Conservation (phyloP, 2,329 filamentous ascomycete genomes). For the Geosmithia flava region DNA sequence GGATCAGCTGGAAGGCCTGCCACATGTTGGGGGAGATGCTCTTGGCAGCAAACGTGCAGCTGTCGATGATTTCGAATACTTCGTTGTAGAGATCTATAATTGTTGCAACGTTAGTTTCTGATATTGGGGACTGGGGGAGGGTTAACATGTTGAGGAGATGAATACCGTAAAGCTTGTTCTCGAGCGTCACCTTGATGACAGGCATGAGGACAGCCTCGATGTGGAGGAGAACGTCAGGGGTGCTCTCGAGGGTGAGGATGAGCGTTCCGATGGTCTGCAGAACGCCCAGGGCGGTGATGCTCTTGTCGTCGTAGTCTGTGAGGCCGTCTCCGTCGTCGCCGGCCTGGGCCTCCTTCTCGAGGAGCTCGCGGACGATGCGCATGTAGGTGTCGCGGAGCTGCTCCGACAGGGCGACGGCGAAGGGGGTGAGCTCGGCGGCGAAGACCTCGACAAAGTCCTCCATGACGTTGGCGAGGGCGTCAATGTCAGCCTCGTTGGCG, state of each 20-base stretch:
- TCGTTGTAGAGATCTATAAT: slow-evolving; percentile 84
- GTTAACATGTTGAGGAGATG: neutral
- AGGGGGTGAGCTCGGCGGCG: slow-evolving; percentile 90
- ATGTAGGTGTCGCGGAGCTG: slow-evolving; percentile 94
- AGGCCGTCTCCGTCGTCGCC: slow-evolving; percentile 67
- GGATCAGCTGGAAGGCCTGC: slow-evolving; percentile 94
- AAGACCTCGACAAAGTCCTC: slow-evolving; percentile 99
- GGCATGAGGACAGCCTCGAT: slow-evolving; percentile 96
- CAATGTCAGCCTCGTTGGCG: slow-evolving; percentile 95
- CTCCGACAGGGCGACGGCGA: slow-evolving; percentile 90
- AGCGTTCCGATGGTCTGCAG: slow-evolving; percentile 95
- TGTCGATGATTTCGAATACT: slow-evolving; percentile 97
- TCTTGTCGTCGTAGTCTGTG: slow-evolving; percentile 96
- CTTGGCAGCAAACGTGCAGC: slow-evolving; percentile 97
- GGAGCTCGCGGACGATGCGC: slow-evolving; percentile 78
- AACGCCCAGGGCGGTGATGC: slow-evolving; percentile 91
- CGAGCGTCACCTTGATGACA: slow-evolving; percentile 86
- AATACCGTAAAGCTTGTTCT: slow-evolving; percentile 90
- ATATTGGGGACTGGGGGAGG: neutral
- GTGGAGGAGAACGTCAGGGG: slow-evolving; percentile 85
- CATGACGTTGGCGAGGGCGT: slow-evolving; percentile 96
- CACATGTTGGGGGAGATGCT: slow-evolving; percentile 94
- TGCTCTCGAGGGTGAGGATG: slow-evolving; percentile 93
- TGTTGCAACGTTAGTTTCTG: neutral
- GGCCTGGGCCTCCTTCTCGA: slow-evolving; percentile 74